phyloP scores from a whole-genome alignment of 441 rosid genomes.

The Francoa sonchifolia region DNA sequence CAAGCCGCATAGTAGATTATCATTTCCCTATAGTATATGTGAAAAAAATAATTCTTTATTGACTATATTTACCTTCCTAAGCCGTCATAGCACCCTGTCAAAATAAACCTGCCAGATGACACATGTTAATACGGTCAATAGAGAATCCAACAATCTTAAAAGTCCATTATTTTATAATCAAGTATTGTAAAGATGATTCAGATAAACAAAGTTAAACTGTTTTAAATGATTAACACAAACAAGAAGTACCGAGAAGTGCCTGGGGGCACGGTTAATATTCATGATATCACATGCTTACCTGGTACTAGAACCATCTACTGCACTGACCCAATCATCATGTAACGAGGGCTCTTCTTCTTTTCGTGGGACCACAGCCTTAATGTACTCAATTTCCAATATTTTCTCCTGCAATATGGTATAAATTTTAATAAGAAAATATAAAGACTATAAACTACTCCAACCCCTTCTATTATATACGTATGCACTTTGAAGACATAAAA shows the following conservation, averaged over 20 bases:
- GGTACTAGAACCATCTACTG: conserved; percentile 68
- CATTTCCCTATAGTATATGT: too few relatives aligned
- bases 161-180: too few relatives aligned
- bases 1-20: too few relatives aligned
- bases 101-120: conserved; percentile 59
- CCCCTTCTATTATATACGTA: too few relatives aligned
- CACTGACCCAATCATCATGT: conserved; percentile 99
- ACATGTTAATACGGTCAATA: conserved; percentile 15
- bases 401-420: conserved; percentile 78
- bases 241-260: too few relatives aligned
- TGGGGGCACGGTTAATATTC: too few relatives aligned
- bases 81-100: conserved; percentile 87
- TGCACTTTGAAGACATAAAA: too few relatives aligned
- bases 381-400: conserved; percentile 82
- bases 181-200: not conserved
- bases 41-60: too few relatives aligned
- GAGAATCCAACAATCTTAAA: too few relatives aligned
- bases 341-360: conserved; percentile 71
- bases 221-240: too few relatives aligned
- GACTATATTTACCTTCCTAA: conserved; percentile 52
- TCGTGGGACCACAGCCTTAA: conserved; percentile 71
- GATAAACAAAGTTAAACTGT: too few relatives aligned
- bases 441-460: not conserved
- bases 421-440: too few relatives aligned
- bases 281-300: conserved; percentile 26